These are phyloP conservation scores for Aspergillus udagawae DNA, from an alignment of 2,329 filamentous ascomycete genomes.

Conservation along the genomic window DNA sequence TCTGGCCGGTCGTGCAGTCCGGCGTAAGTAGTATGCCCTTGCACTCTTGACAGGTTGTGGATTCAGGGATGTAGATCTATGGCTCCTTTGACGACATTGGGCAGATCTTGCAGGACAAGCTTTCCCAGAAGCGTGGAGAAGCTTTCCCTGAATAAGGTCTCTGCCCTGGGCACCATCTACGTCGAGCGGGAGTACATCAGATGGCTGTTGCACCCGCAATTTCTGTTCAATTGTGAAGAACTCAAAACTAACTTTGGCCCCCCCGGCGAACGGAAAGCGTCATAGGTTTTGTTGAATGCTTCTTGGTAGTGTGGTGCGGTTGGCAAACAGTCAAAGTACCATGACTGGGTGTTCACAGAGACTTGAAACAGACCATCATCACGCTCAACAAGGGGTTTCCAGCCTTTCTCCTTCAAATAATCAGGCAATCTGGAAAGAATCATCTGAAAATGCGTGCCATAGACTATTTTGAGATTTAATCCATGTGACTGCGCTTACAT, in stretches of 20 bases:
- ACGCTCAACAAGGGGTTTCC: constrained; percentile 25
- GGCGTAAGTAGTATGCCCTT: constrained; percentile 22
- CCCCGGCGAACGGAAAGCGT: not conserved
- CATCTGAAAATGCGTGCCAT: no score
- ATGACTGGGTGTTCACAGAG: constrained; percentile 16
- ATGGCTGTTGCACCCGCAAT: not conserved
- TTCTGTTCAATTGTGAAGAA: constrained; percentile 14
- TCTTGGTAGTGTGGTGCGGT: constrained; percentile 13
- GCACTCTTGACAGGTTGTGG: constrained; percentile 19
- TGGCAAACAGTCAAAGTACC: constrained; percentile 26
- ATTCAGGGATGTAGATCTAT: constrained; percentile 6
- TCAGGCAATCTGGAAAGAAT: constrained; percentile 2
- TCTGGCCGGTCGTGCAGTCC: constrained; percentile 26
- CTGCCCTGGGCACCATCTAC: constrained; percentile 37
- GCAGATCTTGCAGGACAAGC: constrained; percentile 37
- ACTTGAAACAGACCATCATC: constrained; percentile 27
- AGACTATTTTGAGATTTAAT: no score
- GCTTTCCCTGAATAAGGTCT: constrained; percentile 27
- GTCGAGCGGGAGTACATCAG: constrained; percentile 28
- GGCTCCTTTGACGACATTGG: constrained; percentile 26
- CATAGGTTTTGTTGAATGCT: constrained; percentile 30
- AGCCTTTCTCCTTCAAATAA: constrained; percentile 26
- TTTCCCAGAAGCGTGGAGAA: constrained; percentile 25
- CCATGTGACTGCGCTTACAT: not conserved
- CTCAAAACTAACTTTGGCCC: constrained; percentile 13